Conservation (phyloP, 2,329 filamentous ascomycete species). For the Aspergillus unguis region DNA sequence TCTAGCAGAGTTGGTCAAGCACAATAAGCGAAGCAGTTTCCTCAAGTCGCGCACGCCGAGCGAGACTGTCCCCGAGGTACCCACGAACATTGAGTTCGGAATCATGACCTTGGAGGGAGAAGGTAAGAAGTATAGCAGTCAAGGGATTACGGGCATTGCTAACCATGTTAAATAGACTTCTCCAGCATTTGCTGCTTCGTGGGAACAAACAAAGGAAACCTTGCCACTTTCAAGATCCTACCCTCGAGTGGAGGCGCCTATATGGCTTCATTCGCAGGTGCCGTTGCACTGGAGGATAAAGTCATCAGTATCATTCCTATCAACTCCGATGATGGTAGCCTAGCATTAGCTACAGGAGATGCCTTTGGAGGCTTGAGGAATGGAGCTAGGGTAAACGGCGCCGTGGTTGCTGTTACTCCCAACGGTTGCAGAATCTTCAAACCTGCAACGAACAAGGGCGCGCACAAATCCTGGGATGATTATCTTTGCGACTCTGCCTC, state of each 20-base stretch:
- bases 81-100: conserved; percentile 81
- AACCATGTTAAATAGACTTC: conserved; percentile 56
- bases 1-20: conserved; percentile 69
- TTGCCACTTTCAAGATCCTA: conserved; percentile 86
- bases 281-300: conserved; percentile 62
- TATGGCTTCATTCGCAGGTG: conserved; percentile 67
- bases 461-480: conserved; percentile 83
- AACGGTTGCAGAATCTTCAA: conserved; percentile 82
- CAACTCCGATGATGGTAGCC: conserved; percentile 69
- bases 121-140: conserved; percentile 39
- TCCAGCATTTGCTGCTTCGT: conserved; percentile 92
- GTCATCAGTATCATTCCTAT: conserved; percentile 78
- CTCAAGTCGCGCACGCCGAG: conserved; percentile 51
- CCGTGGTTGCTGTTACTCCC: conserved; percentile 71
- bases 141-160: conserved; percentile 15
- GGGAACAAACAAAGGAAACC: conserved; percentile 77
- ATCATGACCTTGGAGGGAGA: conserved; percentile 93
- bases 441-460: conserved; percentile 81
- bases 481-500: conserved; percentile 76
- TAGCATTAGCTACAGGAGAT: conserved; percentile 70
- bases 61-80: conserved; percentile 63
- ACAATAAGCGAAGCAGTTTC: conserved; percentile 74
- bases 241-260: conserved; percentile 69
- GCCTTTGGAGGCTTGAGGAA: conserved; percentile 73
- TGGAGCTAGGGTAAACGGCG: conserved; percentile 73